phyloP scores from a whole-genome alignment of 2,329 filamentous ascomycete species.

The Aspergillaceae sp. region DNA sequence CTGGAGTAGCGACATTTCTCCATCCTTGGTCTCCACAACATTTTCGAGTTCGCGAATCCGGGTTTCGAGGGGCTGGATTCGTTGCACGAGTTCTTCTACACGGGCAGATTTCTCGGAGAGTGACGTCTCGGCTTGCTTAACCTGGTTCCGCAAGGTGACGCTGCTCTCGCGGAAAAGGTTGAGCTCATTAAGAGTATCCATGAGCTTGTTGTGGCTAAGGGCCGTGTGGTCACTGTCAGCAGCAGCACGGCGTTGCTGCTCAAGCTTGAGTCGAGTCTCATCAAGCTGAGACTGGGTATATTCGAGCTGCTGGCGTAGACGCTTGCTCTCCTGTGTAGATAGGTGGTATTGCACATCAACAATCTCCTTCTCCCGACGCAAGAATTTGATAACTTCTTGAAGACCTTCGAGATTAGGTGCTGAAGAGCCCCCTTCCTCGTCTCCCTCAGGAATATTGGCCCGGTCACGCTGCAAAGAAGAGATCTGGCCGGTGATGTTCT shows the following conservation, averaged over 20 bases:
- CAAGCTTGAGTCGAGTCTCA: constrained; percentile 76
- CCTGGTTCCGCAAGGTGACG: constrained; percentile 79
- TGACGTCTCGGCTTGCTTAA: constrained; percentile 66
- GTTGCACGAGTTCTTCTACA: constrained; percentile 63
- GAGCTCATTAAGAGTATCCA: constrained; percentile 90
- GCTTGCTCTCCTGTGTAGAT: constrained; percentile 76
- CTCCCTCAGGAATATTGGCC: constrained; percentile 45
- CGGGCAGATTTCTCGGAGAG: constrained; percentile 65
- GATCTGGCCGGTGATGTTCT: constrained; percentile 73
- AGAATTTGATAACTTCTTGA: constrained; percentile 81
- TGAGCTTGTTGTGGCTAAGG: constrained; percentile 76
- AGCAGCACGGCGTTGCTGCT: constrained; percentile 74
- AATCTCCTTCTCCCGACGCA: constrained; percentile 94
- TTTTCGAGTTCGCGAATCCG: constrained; percentile 76
- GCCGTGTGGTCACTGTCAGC: constrained; percentile 64
- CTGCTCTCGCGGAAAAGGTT: constrained; percentile 95
- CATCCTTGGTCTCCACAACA: constrained; percentile 69
- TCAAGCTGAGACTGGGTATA: constrained; percentile 83
- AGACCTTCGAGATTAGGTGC: constrained; percentile 61
- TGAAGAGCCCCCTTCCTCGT: constrained; percentile 38
- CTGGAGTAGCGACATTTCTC: constrained; percentile 79
- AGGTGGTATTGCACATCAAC: constrained; percentile 93
- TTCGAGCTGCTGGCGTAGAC: constrained; percentile 81
- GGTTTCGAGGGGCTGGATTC: constrained; percentile 73
- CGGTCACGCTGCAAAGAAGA: constrained; percentile 69